Conservation (phyloP, 2,329 filamentous ascomycete genomes). For the Bimuria novae-zelandiae region DNA sequence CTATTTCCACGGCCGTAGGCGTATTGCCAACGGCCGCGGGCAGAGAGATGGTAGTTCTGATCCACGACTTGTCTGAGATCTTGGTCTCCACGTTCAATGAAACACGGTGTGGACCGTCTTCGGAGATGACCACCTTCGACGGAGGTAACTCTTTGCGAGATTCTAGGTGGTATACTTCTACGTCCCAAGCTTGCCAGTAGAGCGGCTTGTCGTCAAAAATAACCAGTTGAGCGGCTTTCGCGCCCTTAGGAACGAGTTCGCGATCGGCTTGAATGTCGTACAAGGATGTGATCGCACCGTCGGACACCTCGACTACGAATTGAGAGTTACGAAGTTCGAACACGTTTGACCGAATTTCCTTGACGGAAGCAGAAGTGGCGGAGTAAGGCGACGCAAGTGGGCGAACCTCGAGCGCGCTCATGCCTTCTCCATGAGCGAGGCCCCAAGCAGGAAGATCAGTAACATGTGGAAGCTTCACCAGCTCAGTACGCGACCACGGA, state of each 20-base stretch:
- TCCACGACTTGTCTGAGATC: slow-evolving; percentile 84
- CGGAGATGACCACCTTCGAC: slow-evolving; percentile 70
- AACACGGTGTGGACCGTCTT: slow-evolving; percentile 74
- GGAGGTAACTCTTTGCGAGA: slow-evolving; percentile 77
- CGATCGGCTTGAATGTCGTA: slow-evolving; percentile 74
- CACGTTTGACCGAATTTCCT: slow-evolving; percentile 60
- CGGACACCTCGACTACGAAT: slow-evolving; percentile 71
- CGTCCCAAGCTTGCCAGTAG: slow-evolving; percentile 98
- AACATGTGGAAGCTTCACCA: slow-evolving; percentile 64
- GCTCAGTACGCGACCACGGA: slow-evolving; percentile 79
- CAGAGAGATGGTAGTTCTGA: slow-evolving; percentile 84
- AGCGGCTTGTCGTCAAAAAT: slow-evolving; percentile 97
- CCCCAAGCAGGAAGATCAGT: slow-evolving; percentile 40
- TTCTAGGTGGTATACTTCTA: slow-evolving; percentile 93
- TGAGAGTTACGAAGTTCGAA: slow-evolving; percentile 82
- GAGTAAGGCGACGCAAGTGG: slow-evolving; percentile 31
- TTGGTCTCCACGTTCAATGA: slow-evolving; percentile 82
- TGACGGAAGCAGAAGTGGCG: slow-evolving; percentile 50
- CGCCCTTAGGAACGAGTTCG: slow-evolving; percentile 73
- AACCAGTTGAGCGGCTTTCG: slow-evolving; percentile 87
- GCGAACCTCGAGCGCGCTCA: slow-evolving; percentile 49
- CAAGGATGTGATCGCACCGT: slow-evolving; percentile 82
- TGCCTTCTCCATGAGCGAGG: slow-evolving; percentile 51
- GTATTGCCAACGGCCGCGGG: slow-evolving; percentile 68
- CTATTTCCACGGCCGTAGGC: slow-evolving; percentile 74